Evolutionary conservation across 2,329 filamentous ascomycete genomes (phyloP), one percentile per base, ranked within the genome.

Genomic region (Fusarium sp.): DNA sequence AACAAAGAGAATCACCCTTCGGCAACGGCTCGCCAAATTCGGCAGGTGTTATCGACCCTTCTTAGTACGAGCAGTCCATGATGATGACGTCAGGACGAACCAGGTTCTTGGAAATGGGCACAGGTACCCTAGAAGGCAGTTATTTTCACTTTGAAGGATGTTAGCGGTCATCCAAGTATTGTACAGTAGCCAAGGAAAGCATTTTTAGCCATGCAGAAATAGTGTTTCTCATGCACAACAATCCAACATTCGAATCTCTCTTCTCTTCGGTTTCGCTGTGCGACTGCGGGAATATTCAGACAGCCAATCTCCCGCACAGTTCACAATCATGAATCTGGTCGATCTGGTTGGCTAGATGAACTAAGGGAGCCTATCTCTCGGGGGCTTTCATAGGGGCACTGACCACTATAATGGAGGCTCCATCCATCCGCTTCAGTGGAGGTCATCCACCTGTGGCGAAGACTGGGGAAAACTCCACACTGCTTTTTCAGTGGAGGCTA

Each of bases 401-500:
- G 48, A n/a, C 58, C 56, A 58, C 68, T 64, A 47, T 52, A 65
- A 65, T 32, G n/a, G 37, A 40, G 34, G 40, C 37, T 45, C 37
- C 55, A 55, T 61, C 37, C 48, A 54, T n/a, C 40, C 16, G 40
- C 32, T 66, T 29, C 49, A 64, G 59, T 64, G 61, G 42, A 34
- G 29, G 42, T n/a, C 25, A 63, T 46, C 61, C 71, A 61, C 29
- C 47, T 44, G 61, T 56, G 56, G 60, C 54, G 57, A 27, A 37
- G 44, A 59, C 58, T 59, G 61, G 59, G 42, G 60, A 47, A 52
- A 60, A 45, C 55, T 69, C 68, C 68, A 71, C 68, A 69, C 52
- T 69, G 68, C 68, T 71, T 71, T 49, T 71, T 69, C 64, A 71
- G 68, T 71, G 68, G 68, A 71, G 64, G 65, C 18, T 57, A 46